Percentiles rank a stretch among this genome's conserved stretches.
Conservation (phyloP, 2,329 filamentous ascomycete species). For the Penicillium sp. region DNA sequence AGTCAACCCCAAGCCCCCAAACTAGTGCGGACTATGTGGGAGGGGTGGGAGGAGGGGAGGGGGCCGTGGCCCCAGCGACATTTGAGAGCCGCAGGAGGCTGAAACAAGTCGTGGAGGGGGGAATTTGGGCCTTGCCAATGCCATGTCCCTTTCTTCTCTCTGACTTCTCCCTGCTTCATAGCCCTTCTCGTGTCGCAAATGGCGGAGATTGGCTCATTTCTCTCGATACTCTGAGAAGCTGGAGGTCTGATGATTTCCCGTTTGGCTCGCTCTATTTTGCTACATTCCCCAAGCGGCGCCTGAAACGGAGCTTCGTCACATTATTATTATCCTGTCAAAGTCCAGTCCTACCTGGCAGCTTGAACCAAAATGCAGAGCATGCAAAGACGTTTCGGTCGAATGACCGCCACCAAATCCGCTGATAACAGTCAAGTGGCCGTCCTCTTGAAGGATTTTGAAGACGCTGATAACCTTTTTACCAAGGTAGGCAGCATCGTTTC, state of each 20-base stretch:
- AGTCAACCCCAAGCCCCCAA: conserved; percentile 2
- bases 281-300: not conserved
- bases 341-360: conserved; percentile 4
- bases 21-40: conserved; percentile 4
- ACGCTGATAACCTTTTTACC: conserved; percentile 73
- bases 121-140: not conserved
- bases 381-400: conserved; percentile 71
- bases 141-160: not conserved
- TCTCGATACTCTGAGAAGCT: not conserved
- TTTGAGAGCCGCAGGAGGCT: conserved; percentile 29
- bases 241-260: conserved; percentile 1
- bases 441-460: conserved; percentile 77
- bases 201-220: conserved; percentile 5
- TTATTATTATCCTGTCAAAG: not conserved
- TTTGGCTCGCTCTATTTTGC: not conserved
- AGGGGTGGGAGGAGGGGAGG: conserved; percentile 5
- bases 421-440: conserved; percentile 77
- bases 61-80: conserved; percentile 9
- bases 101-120: conserved; percentile 17
- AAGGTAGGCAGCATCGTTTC: conserved; percentile 57
- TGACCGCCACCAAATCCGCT: conserved; percentile 69
- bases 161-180: not conserved
- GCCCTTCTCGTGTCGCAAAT: conserved; percentile 5
- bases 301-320: not conserved
- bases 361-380: conserved; percentile 51